Evolutionary conservation across 2,329 filamentous ascomycete genomes (phyloP).

Genomic region (Botryotinia calthae): DNA sequence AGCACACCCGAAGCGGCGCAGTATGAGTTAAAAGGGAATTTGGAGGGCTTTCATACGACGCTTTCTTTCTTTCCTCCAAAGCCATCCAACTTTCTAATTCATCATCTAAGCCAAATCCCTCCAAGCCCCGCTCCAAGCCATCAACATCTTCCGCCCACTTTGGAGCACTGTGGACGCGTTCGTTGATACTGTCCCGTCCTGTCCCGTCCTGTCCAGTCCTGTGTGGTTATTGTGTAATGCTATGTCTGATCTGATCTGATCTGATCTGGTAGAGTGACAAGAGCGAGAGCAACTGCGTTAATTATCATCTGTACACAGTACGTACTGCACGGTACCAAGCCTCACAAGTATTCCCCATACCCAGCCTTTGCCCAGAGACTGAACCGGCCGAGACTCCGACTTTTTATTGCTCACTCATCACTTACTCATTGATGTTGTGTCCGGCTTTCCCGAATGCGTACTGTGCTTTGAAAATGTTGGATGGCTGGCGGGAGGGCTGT

Average conservation of each 20-base stretch:
- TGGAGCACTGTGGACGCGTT: background rate
- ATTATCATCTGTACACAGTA: background rate
- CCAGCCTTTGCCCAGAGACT: background rate
- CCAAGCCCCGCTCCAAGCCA: slow-evolving; percentile 5
- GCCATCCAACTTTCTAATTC: slow-evolving; percentile 5
- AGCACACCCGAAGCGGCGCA: slow-evolving; percentile 16
- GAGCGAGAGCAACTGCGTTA: background rate
- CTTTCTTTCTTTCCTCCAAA: slow-evolving; percentile 3
- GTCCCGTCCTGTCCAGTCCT: background rate
- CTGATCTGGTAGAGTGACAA: background rate
- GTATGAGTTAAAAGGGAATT: background rate
- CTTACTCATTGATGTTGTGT: background rate
- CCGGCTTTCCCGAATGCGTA: slow-evolving; percentile 6
- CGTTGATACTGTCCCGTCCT: background rate
- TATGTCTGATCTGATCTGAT: background rate
- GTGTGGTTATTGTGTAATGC: background rate
- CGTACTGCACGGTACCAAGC: background rate
- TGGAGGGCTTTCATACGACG: slow-evolving; percentile 6
- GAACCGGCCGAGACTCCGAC: background rate
- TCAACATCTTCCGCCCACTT: slow-evolving; percentile 3
- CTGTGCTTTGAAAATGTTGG: background rate
- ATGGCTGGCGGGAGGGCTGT: background rate
- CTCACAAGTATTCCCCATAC: background rate
- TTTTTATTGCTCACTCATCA: background rate
- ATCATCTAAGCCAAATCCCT: slow-evolving; percentile 3